Conservation (phyloP, 768 basidiomycete genomes). For the Podaxis pistillaris region DNA sequence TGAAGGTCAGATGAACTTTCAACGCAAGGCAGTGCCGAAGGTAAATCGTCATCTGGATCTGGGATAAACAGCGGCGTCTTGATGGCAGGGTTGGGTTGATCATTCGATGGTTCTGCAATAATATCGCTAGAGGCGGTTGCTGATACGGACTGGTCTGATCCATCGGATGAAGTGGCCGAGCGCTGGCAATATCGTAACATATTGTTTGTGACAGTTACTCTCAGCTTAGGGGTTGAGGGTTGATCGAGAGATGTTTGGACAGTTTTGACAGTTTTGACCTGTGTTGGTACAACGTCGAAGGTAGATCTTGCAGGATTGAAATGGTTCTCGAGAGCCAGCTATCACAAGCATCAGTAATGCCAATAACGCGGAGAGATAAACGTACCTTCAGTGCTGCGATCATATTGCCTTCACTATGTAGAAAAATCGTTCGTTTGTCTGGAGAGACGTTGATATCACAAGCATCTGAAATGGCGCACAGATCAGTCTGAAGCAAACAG, state of each 20-base stretch:
- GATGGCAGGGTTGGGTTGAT: neutral
- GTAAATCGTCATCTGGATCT: slow-evolving; percentile 9
- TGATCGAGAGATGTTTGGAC: slow-evolving; percentile 7
- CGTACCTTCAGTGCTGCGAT: slow-evolving; percentile 74
- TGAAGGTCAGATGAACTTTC: neutral
- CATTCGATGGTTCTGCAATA: no score
- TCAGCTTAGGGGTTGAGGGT: neutral
- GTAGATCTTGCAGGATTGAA: slow-evolving; percentile 76
- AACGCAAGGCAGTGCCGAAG: neutral
- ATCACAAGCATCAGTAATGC: neutral
- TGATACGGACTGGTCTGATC: neutral
- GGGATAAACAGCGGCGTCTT: slow-evolving; percentile 10
- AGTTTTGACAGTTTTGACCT: slow-evolving; percentile 11
- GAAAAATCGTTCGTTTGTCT: slow-evolving; percentile 92
- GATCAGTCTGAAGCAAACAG: neutral
- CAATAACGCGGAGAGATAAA: neutral
- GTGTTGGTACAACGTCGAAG: slow-evolving; percentile 47
- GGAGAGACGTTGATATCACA: slow-evolving; percentile 96
- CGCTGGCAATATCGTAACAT: neutral
- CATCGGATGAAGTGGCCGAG: neutral
- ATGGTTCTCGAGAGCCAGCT: slow-evolving; percentile 65
- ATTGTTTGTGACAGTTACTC: slow-evolving; percentile 1
- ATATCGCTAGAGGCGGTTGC: neutral
- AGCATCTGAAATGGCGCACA: slow-evolving; percentile 43
- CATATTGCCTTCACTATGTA: slow-evolving; percentile 84